phyloP scores from a whole-genome alignment of 2,329 filamentous ascomycete genomes.

The Beauveria varroae region DNA sequence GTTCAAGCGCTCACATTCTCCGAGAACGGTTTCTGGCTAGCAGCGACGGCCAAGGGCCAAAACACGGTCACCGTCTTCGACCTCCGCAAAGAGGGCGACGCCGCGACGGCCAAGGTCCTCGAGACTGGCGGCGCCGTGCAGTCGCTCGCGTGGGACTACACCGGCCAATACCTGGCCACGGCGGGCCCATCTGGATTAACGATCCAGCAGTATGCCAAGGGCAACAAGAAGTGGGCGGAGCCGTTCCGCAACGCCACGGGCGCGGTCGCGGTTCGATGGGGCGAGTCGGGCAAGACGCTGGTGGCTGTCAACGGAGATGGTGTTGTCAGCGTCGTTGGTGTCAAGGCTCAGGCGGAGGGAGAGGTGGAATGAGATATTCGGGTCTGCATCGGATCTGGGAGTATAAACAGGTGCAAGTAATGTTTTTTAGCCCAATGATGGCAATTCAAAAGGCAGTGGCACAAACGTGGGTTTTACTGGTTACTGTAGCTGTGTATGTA shows the following conservation, averaged over 20 bases:
- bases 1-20: constrained; percentile 78
- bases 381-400: neutral
- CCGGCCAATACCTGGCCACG: constrained; percentile 82
- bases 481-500: neutral
- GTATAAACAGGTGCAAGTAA: neutral
- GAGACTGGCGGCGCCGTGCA: constrained; percentile 75
- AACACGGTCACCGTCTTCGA: constrained; percentile 83
- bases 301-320: constrained; percentile 70
- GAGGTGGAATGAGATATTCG: neutral
- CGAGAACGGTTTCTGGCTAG: constrained; percentile 95
- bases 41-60: constrained; percentile 70
- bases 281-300: constrained; percentile 63
- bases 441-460: neutral
- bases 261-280: constrained; percentile 71
- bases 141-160: constrained; percentile 84
- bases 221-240: constrained; percentile 82
- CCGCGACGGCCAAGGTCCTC: constrained; percentile 72
- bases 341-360: constrained; percentile 33
- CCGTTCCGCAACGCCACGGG: constrained; percentile 69
- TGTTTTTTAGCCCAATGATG: neutral
- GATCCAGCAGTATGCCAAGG: constrained; percentile 85
- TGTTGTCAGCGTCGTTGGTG: constrained; percentile 61
- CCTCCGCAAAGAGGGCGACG: constrained; percentile 81
- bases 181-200: constrained; percentile 73
- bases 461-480: neutral